These are phyloP conservation scores for Clonostachys sp. DNA, from an alignment of 2,329 filamentous ascomycete species.

Conservation along the genomic window DNA sequence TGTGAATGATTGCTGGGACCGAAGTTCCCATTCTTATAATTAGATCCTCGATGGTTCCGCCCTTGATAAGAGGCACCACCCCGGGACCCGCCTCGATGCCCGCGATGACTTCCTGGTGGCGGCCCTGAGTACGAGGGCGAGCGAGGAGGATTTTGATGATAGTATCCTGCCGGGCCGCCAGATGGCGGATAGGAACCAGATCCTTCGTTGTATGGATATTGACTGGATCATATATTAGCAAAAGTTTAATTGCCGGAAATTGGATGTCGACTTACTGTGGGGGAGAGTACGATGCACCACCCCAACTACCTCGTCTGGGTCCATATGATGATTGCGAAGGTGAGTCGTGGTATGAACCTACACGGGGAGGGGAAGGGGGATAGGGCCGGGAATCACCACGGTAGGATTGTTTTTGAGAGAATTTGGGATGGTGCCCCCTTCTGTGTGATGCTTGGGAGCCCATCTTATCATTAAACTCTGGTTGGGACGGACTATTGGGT, in stretches of 20 bases:
- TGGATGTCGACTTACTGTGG: constrained; percentile 26
- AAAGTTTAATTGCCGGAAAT: constrained; percentile 1
- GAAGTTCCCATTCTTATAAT: no score
- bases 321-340: constrained; percentile 37
- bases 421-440: constrained; percentile 31
- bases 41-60: constrained; percentile 15
- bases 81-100: constrained; percentile 51
- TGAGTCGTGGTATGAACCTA: constrained; percentile 37
- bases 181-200: constrained; percentile 36
- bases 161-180: constrained; percentile 48
- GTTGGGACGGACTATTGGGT: constrained; percentile 35
- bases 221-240: constrained; percentile 1
- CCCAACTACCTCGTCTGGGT: constrained; percentile 30
- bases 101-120: constrained; percentile 36
- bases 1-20: no score
- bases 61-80: constrained; percentile 54
- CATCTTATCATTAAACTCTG: constrained; percentile 48
- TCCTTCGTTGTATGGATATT: constrained; percentile 1
- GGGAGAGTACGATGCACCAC: constrained; percentile 26
- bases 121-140: constrained; percentile 32
- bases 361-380: constrained; percentile 35
- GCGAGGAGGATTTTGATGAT: constrained; percentile 39
- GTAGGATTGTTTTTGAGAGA: constrained; percentile 28
- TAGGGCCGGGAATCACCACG: constrained; percentile 28
- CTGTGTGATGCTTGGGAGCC: constrained; percentile 35